Base-by-base conservation (phyloP, 345 rosid genomes). In the Gossypium thurberi region DNA sequence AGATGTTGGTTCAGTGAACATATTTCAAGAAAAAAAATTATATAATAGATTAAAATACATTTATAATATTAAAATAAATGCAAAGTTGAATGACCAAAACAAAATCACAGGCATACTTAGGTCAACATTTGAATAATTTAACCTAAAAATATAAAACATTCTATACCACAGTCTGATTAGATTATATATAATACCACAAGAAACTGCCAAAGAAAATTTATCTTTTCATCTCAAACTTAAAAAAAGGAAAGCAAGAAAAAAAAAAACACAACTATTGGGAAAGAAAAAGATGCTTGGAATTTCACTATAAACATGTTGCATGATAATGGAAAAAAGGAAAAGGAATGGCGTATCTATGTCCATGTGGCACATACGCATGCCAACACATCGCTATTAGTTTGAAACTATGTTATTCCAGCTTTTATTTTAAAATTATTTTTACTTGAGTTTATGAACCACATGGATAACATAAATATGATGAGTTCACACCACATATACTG, bases 251-350 rank as follows among this genome's bases (percentile, higher is more conserved):
- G 17, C 68, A 10, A 20, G 40, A 7, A 33, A 0, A 44, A 28
- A 11, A 10, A 18, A 23, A 33, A 72, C 25, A 55, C 23, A 69
- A 18, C 37, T 82, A 64, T 28, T 43, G 69, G 42, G 42, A 58
- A 62, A 73, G 65, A 74, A 66, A 59, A 78, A 74, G 86, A 74
- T 77, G 76, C 68, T 56, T 62, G 69, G 77, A 81, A 81, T 74
- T 78, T 65, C 51, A 78, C 69, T 14, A 37, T 57, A 14, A 23
- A 2, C 66, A 67, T 56, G 76, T 69, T 74, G 82, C 67, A 51
- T 61, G 58, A 69, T 55, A 77, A 60, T 66, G 53, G 43, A 56
- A 52, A 55, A 73, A 73, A 69, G 74, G 33, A 80, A 81, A 82
- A 85, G 83, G 57, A 42, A 76, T 72, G 78, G 86, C 78, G 13